These are phyloP conservation scores for Ceratocystis ficicola DNA, from an alignment of 2,329 filamentous ascomycete species.

Conservation along the genomic window DNA sequence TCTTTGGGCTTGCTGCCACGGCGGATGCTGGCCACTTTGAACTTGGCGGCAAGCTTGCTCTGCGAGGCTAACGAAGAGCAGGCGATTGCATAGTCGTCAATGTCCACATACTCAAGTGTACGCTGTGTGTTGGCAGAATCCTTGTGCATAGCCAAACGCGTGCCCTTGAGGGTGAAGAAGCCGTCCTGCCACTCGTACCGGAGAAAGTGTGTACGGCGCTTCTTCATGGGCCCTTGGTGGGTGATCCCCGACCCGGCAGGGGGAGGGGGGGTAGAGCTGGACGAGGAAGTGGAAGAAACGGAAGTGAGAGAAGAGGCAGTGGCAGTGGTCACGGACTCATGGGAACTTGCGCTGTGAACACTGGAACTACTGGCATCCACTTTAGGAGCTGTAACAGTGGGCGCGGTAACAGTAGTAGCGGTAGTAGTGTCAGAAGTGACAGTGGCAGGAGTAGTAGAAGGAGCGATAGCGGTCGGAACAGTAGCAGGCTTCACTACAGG, in stretches of 20 bases:
- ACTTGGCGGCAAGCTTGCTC: slow-evolving; percentile 74
- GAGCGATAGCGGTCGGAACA: slow-evolving; percentile 12
- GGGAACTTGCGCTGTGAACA: not conserved
- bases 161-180: slow-evolving; percentile 75
- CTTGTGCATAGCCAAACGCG: slow-evolving; percentile 63
- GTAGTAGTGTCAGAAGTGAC: not conserved
- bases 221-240: slow-evolving; percentile 84
- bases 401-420: not conserved
- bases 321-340: not conserved
- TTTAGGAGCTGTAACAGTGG: not conserved
- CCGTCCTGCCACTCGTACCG: slow-evolving; percentile 90
- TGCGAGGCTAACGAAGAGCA: slow-evolving; percentile 65
- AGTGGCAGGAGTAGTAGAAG: not conserved
- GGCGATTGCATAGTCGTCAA: slow-evolving; percentile 78
- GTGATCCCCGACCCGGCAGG: slow-evolving; percentile 42
- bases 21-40: slow-evolving; percentile 64
- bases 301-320: slow-evolving; percentile 20
- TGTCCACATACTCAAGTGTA: slow-evolving; percentile 68
- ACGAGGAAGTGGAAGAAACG: slow-evolving; percentile 41
- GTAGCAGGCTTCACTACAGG: slow-evolving; percentile 26
- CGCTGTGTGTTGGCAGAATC: slow-evolving; percentile 40
- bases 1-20: slow-evolving; percentile 39
- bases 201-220: slow-evolving; percentile 77
- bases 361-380: not conserved
- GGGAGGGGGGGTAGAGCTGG: slow-evolving; percentile 36